Evolutionary conservation across 345 rosid species (phyloP).

Genomic region (Eucalyptus tenuipes): DNA sequence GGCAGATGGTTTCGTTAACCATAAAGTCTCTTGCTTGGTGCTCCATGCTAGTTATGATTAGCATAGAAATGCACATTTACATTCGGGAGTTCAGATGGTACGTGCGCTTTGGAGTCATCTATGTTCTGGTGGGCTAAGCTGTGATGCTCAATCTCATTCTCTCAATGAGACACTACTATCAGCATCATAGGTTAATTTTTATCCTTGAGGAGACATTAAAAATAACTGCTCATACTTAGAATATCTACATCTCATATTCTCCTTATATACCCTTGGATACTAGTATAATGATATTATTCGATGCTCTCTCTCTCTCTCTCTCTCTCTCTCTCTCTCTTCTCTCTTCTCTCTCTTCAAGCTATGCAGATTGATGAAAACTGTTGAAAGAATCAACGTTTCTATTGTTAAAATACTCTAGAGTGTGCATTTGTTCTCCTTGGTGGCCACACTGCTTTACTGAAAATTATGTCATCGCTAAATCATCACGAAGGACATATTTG

Average conservation of each 20-base stretch:
- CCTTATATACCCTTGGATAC: not conserved
- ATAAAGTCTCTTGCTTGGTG: constrained; percentile 77
- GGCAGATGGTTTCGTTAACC: constrained; percentile 50
- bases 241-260: not conserved
- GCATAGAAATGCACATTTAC: constrained; percentile 55
- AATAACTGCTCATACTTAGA: not conserved
- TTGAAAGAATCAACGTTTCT: not conserved
- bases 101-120: constrained; percentile 71
- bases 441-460: not conserved
- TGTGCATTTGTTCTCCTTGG: not conserved
- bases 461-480: not conserved
- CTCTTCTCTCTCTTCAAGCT: not conserved
- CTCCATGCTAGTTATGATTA: constrained; percentile 58
- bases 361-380: not conserved
- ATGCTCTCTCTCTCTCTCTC: not conserved
- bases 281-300: not conserved
- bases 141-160: constrained; percentile 70
- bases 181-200: constrained; percentile 19
- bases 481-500: not conserved
- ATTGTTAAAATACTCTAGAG: not conserved
- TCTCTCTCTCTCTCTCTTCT: not conserved
- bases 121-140: constrained; percentile 77
- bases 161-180: constrained; percentile 31
- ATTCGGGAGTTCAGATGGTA: constrained; percentile 71
- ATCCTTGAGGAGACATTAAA: not conserved